A percentile compares a stretch with the other conserved stretches of the same genome.
Evolutionary conservation across 225 moss, liverwort and hornwort genomes (phyloP).

Genomic region (Marchantia paleacea): DNA sequence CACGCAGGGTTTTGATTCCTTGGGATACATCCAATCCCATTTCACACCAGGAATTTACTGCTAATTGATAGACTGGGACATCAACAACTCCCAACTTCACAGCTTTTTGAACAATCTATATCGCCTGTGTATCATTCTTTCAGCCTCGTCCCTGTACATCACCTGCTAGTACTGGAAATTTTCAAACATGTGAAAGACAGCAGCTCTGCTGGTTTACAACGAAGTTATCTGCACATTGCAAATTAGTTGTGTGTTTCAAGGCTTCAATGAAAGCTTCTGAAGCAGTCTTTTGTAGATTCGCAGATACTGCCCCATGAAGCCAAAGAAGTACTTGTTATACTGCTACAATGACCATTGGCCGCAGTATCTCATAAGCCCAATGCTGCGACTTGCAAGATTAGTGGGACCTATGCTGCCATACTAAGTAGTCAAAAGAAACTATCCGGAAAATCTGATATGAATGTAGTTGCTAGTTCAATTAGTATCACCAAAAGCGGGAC

Average conservation of each 20-base stretch:
- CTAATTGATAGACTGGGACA: background rate
- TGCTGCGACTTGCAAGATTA: background rate
- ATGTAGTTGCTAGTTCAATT: background rate
- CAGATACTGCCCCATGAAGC: background rate
- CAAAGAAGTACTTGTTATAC: background rate
- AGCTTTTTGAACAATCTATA: background rate
- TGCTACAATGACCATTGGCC: background rate
- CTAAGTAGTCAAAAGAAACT: background rate
- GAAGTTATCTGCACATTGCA: background rate
- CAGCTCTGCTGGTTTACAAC: background rate
- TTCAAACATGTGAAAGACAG: background rate
- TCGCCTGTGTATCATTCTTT: background rate
- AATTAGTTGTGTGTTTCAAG: background rate
- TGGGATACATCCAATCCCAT: slow-evolving; percentile 7
- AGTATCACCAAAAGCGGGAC: no score
- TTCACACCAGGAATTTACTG: slow-evolving; percentile 22
- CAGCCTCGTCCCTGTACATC: background rate
- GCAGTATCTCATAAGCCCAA: background rate
- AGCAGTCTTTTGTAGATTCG: background rate
- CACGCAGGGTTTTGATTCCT: background rate
- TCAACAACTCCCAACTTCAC: background rate
- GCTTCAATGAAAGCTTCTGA: background rate
- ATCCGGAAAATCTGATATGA: background rate
- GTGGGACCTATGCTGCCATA: slow-evolving; percentile 6
- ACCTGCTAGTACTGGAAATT: background rate